A percentile compares a stretch with the other conserved stretches of the same genome.
Evolutionary conservation across 306 rosid genomes (phyloP).

Genomic region (Biancaea sappan): DNA sequence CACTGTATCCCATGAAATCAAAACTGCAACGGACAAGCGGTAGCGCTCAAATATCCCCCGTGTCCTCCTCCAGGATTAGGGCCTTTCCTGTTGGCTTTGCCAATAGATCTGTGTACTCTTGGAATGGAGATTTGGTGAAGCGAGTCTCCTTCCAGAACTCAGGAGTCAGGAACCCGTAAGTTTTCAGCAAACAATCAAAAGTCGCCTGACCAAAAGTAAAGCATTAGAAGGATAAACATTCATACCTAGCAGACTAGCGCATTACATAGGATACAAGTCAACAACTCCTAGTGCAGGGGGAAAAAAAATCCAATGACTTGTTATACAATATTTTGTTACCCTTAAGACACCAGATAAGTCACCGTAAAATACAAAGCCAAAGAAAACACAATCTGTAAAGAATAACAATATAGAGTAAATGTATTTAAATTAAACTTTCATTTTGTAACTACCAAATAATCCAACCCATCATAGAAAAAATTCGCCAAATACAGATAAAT

Average conservation of each 20-base stretch:
- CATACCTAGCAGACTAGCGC: too few relatives aligned
- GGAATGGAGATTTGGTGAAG: slow-evolving; percentile 70
- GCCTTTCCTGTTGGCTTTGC: slow-evolving; percentile 56
- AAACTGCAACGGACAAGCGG: neutral
- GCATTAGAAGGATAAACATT: neutral
- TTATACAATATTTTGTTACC: neutral
- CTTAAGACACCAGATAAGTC: neutral
- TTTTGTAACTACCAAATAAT: neutral
- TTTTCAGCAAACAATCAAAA: slow-evolving; percentile 60
- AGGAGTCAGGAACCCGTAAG: slow-evolving; percentile 66
- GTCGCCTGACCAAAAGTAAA: slow-evolving; percentile 50
- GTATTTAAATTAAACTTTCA: neutral
- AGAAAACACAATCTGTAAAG: neutral
- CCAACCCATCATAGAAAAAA: neutral
- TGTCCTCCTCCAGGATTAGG: slow-evolving; percentile 51
- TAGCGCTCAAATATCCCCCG: slow-evolving; percentile 38
- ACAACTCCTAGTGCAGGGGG: neutral
- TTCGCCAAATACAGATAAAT: neutral
- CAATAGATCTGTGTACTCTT: slow-evolving; percentile 66
- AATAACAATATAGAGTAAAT: neutral
- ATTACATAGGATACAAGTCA: neutral
- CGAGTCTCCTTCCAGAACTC: slow-evolving; percentile 73
- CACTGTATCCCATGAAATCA: neutral
- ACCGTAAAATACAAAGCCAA: neutral
- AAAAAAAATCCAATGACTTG: neutral